A percentile compares a stretch with the other conserved stretches of the same genome.
These are phyloP conservation scores for Babesia caballi DNA, from an alignment of 169 alveolate genomes.

Conservation along the genomic window DNA sequence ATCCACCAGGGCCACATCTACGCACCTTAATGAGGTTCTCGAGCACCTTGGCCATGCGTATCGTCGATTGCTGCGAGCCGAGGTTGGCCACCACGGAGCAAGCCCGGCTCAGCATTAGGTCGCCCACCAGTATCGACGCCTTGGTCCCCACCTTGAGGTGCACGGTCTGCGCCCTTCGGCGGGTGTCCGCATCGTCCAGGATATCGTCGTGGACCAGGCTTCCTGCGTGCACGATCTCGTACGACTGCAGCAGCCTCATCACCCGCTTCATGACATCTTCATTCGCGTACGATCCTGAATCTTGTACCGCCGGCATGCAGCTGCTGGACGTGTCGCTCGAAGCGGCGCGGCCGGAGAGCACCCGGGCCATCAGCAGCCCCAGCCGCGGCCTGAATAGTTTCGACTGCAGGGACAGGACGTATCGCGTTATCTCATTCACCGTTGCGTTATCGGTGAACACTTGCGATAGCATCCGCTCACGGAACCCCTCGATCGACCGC, in stretches of 20 bases:
- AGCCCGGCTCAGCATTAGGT: constrained; percentile 70
- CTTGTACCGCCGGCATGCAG: background rate
- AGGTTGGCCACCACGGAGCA: constrained; percentile 50
- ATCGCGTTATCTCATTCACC: constrained; percentile 6
- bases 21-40: constrained; percentile 71
- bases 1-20: constrained; percentile 1
- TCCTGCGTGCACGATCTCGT: constrained; percentile 80
- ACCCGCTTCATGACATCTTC: constrained; percentile 6
- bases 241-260: constrained; percentile 30
- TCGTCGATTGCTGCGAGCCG: constrained; percentile 52
- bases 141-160: constrained; percentile 76
- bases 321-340: background rate
- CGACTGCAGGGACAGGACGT: constrained; percentile 13
- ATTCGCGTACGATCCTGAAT: too few species aligned
- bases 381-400: constrained; percentile 60
- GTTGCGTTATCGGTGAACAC: constrained; percentile 29
- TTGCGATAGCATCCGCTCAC: constrained; percentile 8
- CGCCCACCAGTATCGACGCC: constrained; percentile 76
- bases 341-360: background rate
- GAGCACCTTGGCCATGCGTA: constrained; percentile 66
- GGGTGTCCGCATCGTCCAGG: constrained; percentile 72
- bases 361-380: constrained; percentile 33
- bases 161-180: constrained; percentile 71
- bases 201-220: constrained; percentile 82
- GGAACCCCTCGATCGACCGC: background rate